Evolutionary conservation across 371 early-diverging fungal genomes (phyloP), one percentile per base, ranked within the genome.

Genomic region (Phascolomyces articulosus): DNA sequence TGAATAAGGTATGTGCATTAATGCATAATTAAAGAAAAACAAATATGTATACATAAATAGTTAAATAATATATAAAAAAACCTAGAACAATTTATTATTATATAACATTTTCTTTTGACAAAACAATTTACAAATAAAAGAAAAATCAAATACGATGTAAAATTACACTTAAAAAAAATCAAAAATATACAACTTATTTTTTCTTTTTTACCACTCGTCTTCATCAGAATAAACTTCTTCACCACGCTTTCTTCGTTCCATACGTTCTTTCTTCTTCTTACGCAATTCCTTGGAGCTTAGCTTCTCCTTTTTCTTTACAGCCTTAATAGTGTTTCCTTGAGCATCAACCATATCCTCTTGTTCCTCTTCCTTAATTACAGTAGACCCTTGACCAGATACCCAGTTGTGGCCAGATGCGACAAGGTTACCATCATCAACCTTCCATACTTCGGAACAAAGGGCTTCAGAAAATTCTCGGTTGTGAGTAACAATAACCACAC

Each of bases 401-500:
- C 80, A 80, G 69, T 83, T 83, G 69, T 83, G 80, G 41, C 80
- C 80, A 24, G 80, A 83, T 27, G 80, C 71, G 67, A 71, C 68
- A 55, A 87, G 77, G 41, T 79, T 69, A 68, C 93, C 92, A 23
- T 75, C 80, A 38, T 94, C 91, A 64, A 94, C 89, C 67, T 87
- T 83, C 88, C 89, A 92, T 41, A 88, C 85, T 81, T 90, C 91
- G 26, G 74, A 74, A 75, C 91, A 91, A 34, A 88, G 82, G n/a
- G 83, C 85, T 65, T 87, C 86, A 26, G 88, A 80, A 78, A 92
- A 92, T 65, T 87, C 87, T 55, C 87, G 80, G 73, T 91, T 88
- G 80, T 93, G 91, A 61, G 90, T 87, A 65, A 91, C 87, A 72
- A 91, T 90, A 23, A 91, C 86, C 29, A 93, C 90, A 73, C 87